A percentile compares a stretch with the other conserved stretches of the same genome.
Evolutionary conservation across 2,329 filamentous ascomycete genomes (phyloP).

Genomic region (Fusarium setosum): DNA sequence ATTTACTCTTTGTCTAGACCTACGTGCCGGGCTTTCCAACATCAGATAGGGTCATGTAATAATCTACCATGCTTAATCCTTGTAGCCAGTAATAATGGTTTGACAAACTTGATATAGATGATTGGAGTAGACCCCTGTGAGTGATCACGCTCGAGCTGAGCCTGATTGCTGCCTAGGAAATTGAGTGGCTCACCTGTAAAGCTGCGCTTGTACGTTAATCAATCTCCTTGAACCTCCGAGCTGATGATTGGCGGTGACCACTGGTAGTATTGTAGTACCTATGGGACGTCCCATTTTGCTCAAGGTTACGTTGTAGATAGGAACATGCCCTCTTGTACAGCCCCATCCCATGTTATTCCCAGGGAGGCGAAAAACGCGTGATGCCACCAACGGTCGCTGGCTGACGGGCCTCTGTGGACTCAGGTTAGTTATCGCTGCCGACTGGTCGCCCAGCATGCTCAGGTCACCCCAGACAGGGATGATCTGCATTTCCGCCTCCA

Average conservation of each 20-base stretch:
- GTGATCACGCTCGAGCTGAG: no score
- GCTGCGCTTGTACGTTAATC: no score
- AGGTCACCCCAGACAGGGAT: neutral
- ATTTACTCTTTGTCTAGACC: no score
- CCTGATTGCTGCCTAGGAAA: no score
- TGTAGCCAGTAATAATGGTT: no score
- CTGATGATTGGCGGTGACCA: neutral
- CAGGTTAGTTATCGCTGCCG: neutral
- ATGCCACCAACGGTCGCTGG: conserved; percentile 18
- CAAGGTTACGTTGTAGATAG: conserved; percentile 14
- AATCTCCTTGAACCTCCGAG: no score
- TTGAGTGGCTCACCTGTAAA: no score
- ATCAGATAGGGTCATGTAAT: no score
- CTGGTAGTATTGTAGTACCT: neutral
- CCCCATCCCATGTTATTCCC: conserved; percentile 7
- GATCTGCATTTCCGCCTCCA: conserved; percentile 1
- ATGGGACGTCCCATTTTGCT: conserved; percentile 9
- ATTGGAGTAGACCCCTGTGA: no score
- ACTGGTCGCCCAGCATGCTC: conserved; percentile 8
- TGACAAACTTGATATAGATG: no score
- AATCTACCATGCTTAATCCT: no score
- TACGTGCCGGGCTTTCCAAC: no score
- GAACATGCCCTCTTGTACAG: neutral
- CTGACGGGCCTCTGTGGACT: neutral
- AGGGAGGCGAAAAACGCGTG: neutral